Conservation (phyloP, 2,329 filamentous ascomycete species). For the Nigrograna mackinnonii region DNA sequence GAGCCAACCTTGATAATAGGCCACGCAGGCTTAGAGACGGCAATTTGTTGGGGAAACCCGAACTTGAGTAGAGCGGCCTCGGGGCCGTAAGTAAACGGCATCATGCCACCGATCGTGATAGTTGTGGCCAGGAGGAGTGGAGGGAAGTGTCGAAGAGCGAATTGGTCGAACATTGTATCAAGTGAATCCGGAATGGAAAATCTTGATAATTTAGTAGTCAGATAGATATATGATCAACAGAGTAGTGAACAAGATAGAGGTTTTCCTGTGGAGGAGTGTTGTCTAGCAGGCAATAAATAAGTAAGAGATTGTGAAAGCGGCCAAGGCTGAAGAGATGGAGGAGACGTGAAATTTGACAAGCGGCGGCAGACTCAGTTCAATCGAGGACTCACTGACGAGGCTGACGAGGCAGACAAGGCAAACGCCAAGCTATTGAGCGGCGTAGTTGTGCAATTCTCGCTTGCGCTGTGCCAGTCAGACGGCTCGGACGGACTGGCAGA, state of each 20-base stretch:
- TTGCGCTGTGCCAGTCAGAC: constrained; percentile 16
- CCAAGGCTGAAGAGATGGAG: no score
- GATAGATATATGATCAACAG: constrained; percentile 28
- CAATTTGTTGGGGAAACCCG: constrained; percentile 13
- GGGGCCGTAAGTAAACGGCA: constrained; percentile 15
- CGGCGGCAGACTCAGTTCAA: no score
- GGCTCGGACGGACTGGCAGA: constrained; percentile 9
- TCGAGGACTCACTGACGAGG: no score
- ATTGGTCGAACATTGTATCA: constrained; percentile 7
- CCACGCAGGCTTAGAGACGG: constrained; percentile 13
- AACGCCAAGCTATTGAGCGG: no score
- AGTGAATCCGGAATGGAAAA: background rate
- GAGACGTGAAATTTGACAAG: no score
- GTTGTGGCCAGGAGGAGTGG: constrained; percentile 21
- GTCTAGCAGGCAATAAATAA: no score
- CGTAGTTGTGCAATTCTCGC: no score
- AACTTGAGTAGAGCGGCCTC: constrained; percentile 13
- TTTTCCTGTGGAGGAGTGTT: no score
- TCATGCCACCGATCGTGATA: constrained; percentile 16
- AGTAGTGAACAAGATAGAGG: no score
- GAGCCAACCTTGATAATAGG: constrained; percentile 18
- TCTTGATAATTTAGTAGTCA: constrained; percentile 15
- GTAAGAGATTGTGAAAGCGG: no score
- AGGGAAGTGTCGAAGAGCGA: constrained; percentile 15
- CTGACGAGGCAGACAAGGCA: no score